A percentile compares a stretch with the other conserved stretches of the same genome.
Evolutionary conservation across 148 eudicot species (phyloP).

Genomic region (Arctostaphylos glauca): DNA sequence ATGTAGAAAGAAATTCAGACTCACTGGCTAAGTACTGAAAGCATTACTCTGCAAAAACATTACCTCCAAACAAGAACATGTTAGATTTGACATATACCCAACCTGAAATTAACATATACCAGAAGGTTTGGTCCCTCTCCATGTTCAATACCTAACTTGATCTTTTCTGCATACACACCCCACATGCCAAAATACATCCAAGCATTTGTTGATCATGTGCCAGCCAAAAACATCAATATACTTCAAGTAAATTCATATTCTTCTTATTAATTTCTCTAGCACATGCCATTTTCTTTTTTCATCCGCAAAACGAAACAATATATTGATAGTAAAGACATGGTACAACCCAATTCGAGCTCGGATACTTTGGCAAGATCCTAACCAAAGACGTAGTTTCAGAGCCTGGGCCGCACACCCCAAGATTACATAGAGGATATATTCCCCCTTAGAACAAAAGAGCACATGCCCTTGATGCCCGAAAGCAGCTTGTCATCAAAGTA

Average conservation of each 20-base stretch:
- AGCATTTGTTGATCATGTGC: not conserved
- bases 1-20: not conserved
- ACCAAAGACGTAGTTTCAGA: too few relatives aligned
- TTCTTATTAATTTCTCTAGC: not conserved
- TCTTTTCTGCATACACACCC: not conserved
- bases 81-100: conserved; percentile 36
- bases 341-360: too few relatives aligned
- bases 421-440: too few relatives aligned
- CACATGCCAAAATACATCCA: conserved; percentile 5
- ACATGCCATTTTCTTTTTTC: not conserved
- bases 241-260: not conserved
- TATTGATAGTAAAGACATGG: too few relatives aligned
- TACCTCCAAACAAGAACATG: not conserved
- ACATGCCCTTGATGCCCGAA: not conserved
- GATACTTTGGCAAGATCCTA: too few relatives aligned
- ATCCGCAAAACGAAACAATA: too few relatives aligned
- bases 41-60: not conserved
- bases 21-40: not conserved
- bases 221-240: not conserved
- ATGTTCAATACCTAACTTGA: conserved; percentile 16
- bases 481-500: not conserved
- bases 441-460: not conserved
- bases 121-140: conserved; percentile 21
- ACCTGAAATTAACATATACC: conserved; percentile 33
- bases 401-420: too few relatives aligned